Conservation (phyloP, 495 filamentous ascomycete genomes). For the Collariella sp. region DNA sequence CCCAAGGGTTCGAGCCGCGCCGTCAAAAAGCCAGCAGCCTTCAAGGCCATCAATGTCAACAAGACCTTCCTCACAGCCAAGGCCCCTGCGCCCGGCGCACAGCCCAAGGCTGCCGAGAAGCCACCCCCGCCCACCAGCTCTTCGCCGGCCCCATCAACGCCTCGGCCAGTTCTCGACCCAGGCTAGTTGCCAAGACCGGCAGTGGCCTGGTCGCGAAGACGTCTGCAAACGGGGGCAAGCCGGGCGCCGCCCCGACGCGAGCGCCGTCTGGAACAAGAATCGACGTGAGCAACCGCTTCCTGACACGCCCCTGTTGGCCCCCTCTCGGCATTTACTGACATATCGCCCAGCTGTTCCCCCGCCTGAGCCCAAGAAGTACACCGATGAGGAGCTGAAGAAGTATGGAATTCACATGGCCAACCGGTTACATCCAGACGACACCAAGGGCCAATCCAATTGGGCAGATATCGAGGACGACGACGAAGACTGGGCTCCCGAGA, state of each 20-base stretch:
- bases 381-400: slow-evolving; percentile 93
- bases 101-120: slow-evolving; percentile 47
- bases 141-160: slow-evolving; percentile 31
- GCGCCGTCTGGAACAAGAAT: slow-evolving; percentile 97
- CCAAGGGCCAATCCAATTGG: slow-evolving; percentile 75
- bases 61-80: slow-evolving; percentile 68
- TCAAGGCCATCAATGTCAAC: slow-evolving; percentile 93
- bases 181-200: slow-evolving; percentile 47
- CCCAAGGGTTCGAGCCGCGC: slow-evolving; percentile 56
- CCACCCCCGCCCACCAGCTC: slow-evolving; percentile 26
- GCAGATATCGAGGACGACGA: slow-evolving; percentile 98
- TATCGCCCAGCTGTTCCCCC: slow-evolving; percentile 55
- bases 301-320: neutral
- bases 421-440: slow-evolving; percentile 73
- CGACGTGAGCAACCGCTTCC: slow-evolving; percentile 49
- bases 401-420: slow-evolving; percentile 95
- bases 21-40: slow-evolving; percentile 74
- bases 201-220: slow-evolving; percentile 44
- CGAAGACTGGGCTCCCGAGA: slow-evolving; percentile 94
- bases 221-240: slow-evolving; percentile 48
- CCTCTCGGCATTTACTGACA: slow-evolving; percentile 7
- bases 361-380: slow-evolving; percentile 81
- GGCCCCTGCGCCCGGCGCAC: slow-evolving; percentile 28
- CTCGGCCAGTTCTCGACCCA: slow-evolving; percentile 39
- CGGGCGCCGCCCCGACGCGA: slow-evolving; percentile 48